A percentile compares a stretch with the other conserved stretches of the same genome.
These are phyloP conservation scores for Taiozyma sp. DNA, from an alignment of 1,139 yeast species.

Conservation along the genomic window DNA sequence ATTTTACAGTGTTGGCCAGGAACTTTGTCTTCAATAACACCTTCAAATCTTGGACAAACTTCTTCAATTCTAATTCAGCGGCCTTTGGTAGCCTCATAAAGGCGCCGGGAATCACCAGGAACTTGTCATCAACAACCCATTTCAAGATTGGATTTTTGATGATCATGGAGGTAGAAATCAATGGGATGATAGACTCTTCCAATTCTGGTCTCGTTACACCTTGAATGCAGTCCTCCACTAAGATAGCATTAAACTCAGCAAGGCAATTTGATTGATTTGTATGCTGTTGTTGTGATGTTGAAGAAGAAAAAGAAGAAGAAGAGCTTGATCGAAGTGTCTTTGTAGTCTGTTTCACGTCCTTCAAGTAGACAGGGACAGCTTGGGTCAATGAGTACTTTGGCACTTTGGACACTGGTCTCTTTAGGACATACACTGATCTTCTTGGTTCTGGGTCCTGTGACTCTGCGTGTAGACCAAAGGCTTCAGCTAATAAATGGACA, in stretches of 20 bases:
- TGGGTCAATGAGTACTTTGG: conserved; percentile 29
- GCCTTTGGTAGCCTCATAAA: conserved; percentile 22
- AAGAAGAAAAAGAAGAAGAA: conserved; percentile 11
- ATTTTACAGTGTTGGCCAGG: conserved; percentile 25
- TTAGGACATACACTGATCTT: conserved; percentile 62
- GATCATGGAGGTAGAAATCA: conserved; percentile 22
- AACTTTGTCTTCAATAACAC: conserved; percentile 19
- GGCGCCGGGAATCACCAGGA: conserved; percentile 38
- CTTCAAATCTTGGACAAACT: conserved; percentile 21
- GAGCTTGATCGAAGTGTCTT: conserved; percentile 24
- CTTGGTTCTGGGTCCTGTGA: conserved; percentile 82
- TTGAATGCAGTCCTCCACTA: conserved; percentile 48
- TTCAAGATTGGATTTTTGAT: conserved; percentile 26
- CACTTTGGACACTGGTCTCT: conserved; percentile 28
- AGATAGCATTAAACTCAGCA: conserved; percentile 42
- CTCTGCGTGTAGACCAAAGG: conserved; percentile 58
- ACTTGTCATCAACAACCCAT: conserved; percentile 41
- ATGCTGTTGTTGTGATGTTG: conserved; percentile 6
- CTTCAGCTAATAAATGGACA: conserved; percentile 60
- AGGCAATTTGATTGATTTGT: background rate
- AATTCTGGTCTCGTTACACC: conserved; percentile 48
- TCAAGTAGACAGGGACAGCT: conserved; percentile 27
- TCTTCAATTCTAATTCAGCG: conserved; percentile 26
- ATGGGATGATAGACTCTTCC: conserved; percentile 31
- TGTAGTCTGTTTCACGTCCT: conserved; percentile 24